Base-by-base conservation (phyloP, 257 asterid species). In the Nicotiana paniculata region DNA sequence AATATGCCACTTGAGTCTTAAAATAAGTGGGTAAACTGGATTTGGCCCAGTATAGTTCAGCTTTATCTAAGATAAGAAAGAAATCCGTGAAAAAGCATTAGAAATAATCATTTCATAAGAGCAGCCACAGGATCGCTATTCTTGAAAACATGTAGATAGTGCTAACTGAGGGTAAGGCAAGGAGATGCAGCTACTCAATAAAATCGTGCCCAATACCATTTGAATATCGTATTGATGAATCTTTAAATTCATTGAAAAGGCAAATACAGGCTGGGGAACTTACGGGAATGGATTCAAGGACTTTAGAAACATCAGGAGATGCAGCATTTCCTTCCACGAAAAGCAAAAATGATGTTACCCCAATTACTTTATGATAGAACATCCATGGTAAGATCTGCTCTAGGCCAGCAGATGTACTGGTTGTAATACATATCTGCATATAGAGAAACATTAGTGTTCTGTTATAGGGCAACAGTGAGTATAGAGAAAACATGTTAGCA, bases 331-430 rank as follows among this genome's bases (percentile, higher is more conserved):
- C 94, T 85, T 90, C 96, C 58, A 90, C 96, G 37, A 92, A 92
- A 28, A 92, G 91, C 55, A 90, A 87, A 87, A 92, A 89, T 54
- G 82, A 79, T 69, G 91, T 18, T 15, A 92, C 87, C 62, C 93
- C 94, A 77, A 92, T 84, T 77, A 87, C 92, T 83, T 86, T 92
- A 85, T 92, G 97, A 82, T 92, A 92, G 86, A 89, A 92, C 89
- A 90, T 90, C 97, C 97, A 92, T 6, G 97, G 94, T 16, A 92
- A 87, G 76, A 89, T 92, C 86, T 92, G 92, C 77, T 90, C 97
- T 33, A 92, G 82, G 85, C 90, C 85, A 53, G 90, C 94, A 61
- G 92, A 90, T 12, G 93, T 92, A 85, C 91, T 90, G 48, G 94
- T 84, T 17, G 90, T 90, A 59, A 92, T 85, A 83, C 94, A 88